A percentile compares a stretch with the other conserved stretches of the same genome.
phyloP scores from a whole-genome alignment of 371 early-diverging fungal species.

The Mucor circinelloides region DNA sequence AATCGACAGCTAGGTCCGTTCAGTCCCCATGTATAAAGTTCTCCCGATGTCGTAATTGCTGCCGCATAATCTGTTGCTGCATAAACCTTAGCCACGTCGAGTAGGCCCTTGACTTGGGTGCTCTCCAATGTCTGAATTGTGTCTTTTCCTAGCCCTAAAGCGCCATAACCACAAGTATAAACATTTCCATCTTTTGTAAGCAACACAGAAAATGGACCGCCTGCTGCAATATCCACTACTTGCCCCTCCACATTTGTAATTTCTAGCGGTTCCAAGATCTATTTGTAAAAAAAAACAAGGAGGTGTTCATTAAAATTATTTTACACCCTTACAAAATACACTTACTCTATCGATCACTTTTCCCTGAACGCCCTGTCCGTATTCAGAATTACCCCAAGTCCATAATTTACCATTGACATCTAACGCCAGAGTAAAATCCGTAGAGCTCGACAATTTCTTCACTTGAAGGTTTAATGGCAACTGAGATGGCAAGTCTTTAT shows the following conservation, averaged over 20 bases:
- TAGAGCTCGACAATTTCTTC: slow-evolving; percentile 61
- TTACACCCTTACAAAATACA: background rate
- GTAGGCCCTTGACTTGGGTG: slow-evolving; percentile 33
- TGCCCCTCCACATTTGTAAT: slow-evolving; percentile 31
- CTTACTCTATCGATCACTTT: slow-evolving; percentile 70
- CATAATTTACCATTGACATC: slow-evolving; percentile 56
- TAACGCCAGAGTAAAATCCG: slow-evolving; percentile 74
- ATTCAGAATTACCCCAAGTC: slow-evolving; percentile 87
- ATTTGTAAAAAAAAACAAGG: background rate
- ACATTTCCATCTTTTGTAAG: slow-evolving; percentile 64
- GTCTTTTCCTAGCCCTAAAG: slow-evolving; percentile 62
- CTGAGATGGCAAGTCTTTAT: slow-evolving; percentile 47
- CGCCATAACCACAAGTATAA: slow-evolving; percentile 75
- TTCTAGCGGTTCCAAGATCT: slow-evolving; percentile 65
- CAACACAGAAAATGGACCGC: slow-evolving; percentile 72
- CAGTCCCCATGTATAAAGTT: slow-evolving; percentile 63
- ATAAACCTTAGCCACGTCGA: slow-evolving; percentile 41
- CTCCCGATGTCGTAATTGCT: slow-evolving; percentile 52
- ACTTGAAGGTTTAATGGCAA: slow-evolving; percentile 43
- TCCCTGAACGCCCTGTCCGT: slow-evolving; percentile 78
- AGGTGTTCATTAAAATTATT: background rate
- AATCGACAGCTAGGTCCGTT: slow-evolving; percentile 57
- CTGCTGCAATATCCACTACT: slow-evolving; percentile 68
- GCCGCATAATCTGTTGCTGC: slow-evolving; percentile 68
- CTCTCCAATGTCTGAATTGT: slow-evolving; percentile 53